Evolutionary conservation across 805 yeast species (phyloP).

Genomic region (Teunomyces aglyptinius): DNA sequence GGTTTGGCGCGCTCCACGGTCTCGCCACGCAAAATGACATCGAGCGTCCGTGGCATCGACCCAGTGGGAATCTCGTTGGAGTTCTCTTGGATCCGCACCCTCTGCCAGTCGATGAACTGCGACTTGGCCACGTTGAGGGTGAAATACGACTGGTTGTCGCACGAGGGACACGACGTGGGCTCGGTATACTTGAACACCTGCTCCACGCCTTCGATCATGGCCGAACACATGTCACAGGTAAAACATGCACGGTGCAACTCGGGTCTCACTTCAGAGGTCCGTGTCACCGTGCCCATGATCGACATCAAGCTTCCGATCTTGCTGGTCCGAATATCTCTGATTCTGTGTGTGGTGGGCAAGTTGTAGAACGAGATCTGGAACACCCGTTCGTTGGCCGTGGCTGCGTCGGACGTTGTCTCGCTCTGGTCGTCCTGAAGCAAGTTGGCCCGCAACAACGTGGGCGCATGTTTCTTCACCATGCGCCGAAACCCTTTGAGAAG

Average conservation of each 20-base stretch:
- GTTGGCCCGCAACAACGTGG: conserved; percentile 51
- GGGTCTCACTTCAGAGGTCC: conserved; percentile 95
- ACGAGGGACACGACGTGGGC: conserved; percentile 88
- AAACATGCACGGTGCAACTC: conserved; percentile 85
- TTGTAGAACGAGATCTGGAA: conserved; percentile 89
- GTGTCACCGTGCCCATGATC: conserved; percentile 91
- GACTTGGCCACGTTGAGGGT: conserved; percentile 79
- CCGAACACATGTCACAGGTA: conserved; percentile 84
- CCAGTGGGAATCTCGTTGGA: conserved; percentile 97
- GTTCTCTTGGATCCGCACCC: conserved; percentile 91
- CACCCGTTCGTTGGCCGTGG: conserved; percentile 55
- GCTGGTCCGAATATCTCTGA: conserved; percentile 87
- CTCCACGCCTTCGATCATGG: conserved; percentile 84
- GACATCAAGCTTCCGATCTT: conserved; percentile 81
- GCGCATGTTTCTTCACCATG: conserved; percentile 72
- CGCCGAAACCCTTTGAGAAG: conserved; percentile 70
- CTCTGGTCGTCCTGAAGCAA: conserved; percentile 27
- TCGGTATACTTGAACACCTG: conserved; percentile 92
- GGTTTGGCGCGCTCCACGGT: conserved; percentile 95
- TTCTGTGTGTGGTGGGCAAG: conserved; percentile 75
- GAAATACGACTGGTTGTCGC: conserved; percentile 86
- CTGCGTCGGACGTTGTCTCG: no score
- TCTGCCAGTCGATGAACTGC: conserved; percentile 94
- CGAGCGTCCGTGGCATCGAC: conserved; percentile 96
- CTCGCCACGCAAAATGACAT: conserved; percentile 89